A percentile compares a stretch with the other conserved stretches of the same genome.
Evolutionary conservation across 2,329 filamentous ascomycete species (phyloP).

Genomic region (Paramyrothecium roridum): DNA sequence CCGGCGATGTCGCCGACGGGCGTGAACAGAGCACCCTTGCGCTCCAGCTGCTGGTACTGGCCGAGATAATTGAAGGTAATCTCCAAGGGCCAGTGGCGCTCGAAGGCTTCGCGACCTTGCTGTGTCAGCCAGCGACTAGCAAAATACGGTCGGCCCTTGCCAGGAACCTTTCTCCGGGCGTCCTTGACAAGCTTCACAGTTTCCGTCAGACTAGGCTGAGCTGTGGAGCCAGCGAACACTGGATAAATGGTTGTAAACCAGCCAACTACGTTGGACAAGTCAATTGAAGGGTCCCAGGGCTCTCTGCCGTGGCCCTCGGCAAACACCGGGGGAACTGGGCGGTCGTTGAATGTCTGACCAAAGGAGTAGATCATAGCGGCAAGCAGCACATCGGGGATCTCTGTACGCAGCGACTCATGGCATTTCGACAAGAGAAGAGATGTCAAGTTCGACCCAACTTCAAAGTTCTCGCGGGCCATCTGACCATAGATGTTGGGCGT

Average conservation of each 20-base stretch:
- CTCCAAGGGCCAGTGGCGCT: constrained; percentile 17
- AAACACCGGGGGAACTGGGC: constrained; percentile 22
- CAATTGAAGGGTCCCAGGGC: constrained; percentile 19
- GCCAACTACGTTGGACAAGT: constrained; percentile 29
- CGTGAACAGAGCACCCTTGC: constrained; percentile 18
- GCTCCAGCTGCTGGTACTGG: constrained; percentile 24
- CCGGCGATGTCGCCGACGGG: constrained; percentile 8
- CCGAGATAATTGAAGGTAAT: constrained; percentile 23
- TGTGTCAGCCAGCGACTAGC: constrained; percentile 5
- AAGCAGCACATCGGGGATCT: constrained; percentile 30
- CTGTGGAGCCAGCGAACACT: constrained; percentile 10
- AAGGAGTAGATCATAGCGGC: constrained; percentile 25
- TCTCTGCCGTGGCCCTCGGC: constrained; percentile 34
- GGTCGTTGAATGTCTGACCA: constrained; percentile 21
- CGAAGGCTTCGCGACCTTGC: constrained; percentile 4
- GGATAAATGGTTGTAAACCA: constrained; percentile 36
- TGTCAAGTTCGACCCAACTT: constrained; percentile 9
- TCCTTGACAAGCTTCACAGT: constrained; percentile 12
- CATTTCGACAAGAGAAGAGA: constrained; percentile 13
- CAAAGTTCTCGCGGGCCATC: constrained; percentile 11
- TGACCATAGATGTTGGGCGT: constrained; percentile 15
- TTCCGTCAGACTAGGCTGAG: constrained; percentile 3
- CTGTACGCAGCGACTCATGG: constrained; percentile 22
- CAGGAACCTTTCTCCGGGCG: constrained; percentile 1
- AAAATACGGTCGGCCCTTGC: constrained; percentile 4